Evolutionary conservation across 495 filamentous ascomycete species (phyloP).

Genomic region (Hyphodiscus hymeniophilus): DNA sequence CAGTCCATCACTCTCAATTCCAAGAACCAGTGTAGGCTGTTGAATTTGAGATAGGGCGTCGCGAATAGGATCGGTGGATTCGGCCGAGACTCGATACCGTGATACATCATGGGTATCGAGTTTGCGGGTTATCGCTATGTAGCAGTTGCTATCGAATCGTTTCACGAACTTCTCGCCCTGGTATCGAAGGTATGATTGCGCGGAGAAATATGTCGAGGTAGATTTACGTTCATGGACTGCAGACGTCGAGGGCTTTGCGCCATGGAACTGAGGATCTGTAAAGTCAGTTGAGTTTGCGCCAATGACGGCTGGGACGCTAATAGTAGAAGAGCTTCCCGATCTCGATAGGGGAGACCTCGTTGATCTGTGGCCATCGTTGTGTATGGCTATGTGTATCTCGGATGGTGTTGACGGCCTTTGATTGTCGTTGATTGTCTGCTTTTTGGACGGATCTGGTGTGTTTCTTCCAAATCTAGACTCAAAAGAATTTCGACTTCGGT

Average conservation of each 20-base stretch:
- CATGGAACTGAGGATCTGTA: conserved; percentile 71
- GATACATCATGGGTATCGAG: conserved; percentile 97
- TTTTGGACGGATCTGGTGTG: conserved; percentile 72
- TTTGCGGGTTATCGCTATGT: conserved; percentile 97
- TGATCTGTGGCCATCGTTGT: conserved; percentile 87
- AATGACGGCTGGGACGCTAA: neutral
- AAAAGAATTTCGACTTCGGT: conserved; percentile 93
- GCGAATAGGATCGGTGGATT: conserved; percentile 38
- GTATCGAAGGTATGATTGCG: conserved; percentile 96
- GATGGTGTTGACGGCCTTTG: conserved; percentile 54
- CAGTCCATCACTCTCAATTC: conserved; percentile 89
- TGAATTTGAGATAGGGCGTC: conserved; percentile 73
- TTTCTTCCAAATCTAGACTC: conserved; percentile 92
- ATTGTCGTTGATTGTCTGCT: conserved; percentile 66
- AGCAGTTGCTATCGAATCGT: conserved; percentile 96
- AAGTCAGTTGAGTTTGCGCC: conserved; percentile 13
- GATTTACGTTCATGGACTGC: conserved; percentile 19
- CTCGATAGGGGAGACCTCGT: conserved; percentile 24
- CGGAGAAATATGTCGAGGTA: conserved; percentile 84
- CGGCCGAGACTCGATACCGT: conserved; percentile 29
- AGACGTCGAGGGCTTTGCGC: conserved; percentile 35
- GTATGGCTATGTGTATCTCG: conserved; percentile 85
- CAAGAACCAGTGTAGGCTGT: conserved; percentile 82
- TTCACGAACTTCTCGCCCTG: conserved; percentile 95
- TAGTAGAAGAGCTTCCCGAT: conserved; percentile 5